Percentiles rank a stretch among this genome's conserved stretches.
phyloP scores from a whole-genome alignment of 2,329 filamentous ascomycete genomes.

The Phyllosticta paracitricarpa region DNA sequence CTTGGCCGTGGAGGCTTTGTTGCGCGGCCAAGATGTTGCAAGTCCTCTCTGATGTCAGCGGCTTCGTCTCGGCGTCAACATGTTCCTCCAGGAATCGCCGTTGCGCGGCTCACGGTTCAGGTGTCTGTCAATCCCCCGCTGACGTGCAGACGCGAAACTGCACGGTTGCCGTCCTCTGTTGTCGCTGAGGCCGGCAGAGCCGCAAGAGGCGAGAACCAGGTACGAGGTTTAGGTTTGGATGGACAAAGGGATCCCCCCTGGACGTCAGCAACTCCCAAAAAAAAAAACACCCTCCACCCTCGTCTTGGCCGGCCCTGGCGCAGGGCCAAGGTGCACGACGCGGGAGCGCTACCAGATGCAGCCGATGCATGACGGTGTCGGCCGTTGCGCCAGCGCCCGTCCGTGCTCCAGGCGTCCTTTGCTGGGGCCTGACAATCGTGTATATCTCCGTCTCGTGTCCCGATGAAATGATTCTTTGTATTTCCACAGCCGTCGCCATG shows the following conservation, averaged over 20 bases:
- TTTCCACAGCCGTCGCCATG: not conserved
- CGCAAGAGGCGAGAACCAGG: not conserved
- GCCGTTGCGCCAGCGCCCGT: not conserved
- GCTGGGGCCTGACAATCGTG: not conserved
- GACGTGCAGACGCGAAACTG: not conserved
- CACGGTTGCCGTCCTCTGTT: not conserved
- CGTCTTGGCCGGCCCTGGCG: not conserved
- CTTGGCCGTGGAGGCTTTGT: not conserved
- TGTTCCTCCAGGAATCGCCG: not conserved
- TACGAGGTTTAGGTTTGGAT: not conserved
- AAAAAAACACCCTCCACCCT: not conserved
- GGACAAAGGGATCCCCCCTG: not conserved
- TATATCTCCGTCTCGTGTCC: not conserved
- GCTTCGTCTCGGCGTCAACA: not conserved
- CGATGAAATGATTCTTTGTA: not conserved
- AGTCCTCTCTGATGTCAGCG: not conserved
- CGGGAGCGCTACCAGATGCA: not conserved
- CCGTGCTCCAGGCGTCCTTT: not conserved
- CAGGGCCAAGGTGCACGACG: not conserved
- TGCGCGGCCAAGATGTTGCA: not conserved
- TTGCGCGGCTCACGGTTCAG: not conserved
- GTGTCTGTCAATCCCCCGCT: not conserved
- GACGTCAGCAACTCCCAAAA: not conserved
- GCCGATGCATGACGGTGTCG: not conserved
- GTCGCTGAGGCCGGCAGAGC: not conserved